These are phyloP conservation scores for Cytospora leucostoma DNA, from an alignment of 2,329 filamentous ascomycete species.

Conservation along the genomic window DNA sequence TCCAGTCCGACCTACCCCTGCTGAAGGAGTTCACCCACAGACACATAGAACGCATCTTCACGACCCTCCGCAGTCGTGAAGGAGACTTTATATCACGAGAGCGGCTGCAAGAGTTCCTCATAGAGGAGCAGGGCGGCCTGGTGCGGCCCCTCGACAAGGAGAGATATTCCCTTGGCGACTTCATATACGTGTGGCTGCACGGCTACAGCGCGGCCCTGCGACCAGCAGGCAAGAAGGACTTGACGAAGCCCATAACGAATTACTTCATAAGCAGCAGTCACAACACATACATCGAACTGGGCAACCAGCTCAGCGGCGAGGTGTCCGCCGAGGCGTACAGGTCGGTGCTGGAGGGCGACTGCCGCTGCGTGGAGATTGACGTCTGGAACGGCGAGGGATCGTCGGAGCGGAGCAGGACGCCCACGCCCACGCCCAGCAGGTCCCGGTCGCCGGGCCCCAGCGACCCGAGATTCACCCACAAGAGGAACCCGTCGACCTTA, in stretches of 20 bases:
- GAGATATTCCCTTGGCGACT: constrained; percentile 49
- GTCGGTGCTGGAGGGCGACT: constrained; percentile 72
- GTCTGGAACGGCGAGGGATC: constrained; percentile 75
- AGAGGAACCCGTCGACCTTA: constrained; percentile 49
- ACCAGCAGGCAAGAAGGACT: constrained; percentile 54
- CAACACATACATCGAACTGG: constrained; percentile 83
- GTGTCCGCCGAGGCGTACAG: constrained; percentile 79
- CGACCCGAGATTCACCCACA: constrained; percentile 42
- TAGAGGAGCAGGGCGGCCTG: constrained; percentile 49
- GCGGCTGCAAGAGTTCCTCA: constrained; percentile 52
- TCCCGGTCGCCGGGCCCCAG: constrained; percentile 39
- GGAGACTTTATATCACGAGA: constrained; percentile 35
- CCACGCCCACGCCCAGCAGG: constrained; percentile 33
- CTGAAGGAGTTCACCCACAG: constrained; percentile 52
- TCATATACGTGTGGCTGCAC: constrained; percentile 51
- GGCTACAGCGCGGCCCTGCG: constrained; percentile 46
- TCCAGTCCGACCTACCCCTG: constrained; percentile 38
- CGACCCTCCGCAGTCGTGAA: constrained; percentile 42
- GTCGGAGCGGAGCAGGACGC: constrained; percentile 38
- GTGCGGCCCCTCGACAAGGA: constrained; percentile 41
- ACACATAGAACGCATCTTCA: constrained; percentile 51
- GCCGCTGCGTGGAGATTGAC: constrained; percentile 91
- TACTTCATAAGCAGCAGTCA: constrained; percentile 96
- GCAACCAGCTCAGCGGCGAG: constrained; percentile 79
- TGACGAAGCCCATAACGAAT: constrained; percentile 72